phyloP scores from a whole-genome alignment of 225 moss, liverwort and hornwort species.

The Anthoceros angustus region DNA sequence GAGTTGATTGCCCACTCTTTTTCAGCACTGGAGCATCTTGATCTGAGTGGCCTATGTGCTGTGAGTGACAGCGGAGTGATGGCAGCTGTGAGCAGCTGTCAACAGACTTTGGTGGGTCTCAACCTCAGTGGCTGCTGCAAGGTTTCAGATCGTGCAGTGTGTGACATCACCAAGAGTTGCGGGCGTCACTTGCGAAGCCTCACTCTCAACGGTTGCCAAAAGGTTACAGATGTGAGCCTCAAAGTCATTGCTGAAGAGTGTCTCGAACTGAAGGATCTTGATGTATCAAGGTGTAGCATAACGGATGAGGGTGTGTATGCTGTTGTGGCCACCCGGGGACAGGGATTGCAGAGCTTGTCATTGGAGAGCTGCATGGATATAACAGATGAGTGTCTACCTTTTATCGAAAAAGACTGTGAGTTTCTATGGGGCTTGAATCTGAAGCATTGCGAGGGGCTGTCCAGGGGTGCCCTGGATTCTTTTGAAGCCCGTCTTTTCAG shows the following conservation, averaged over 20 bases:
- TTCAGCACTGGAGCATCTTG: constrained; percentile 41
- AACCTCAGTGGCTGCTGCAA: constrained; percentile 45
- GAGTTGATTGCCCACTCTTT: constrained; percentile 37
- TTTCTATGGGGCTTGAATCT: constrained; percentile 49
- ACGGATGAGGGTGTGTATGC: constrained; percentile 40
- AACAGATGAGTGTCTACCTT: constrained; percentile 39
- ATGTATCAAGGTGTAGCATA: constrained; percentile 40
- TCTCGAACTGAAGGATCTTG: constrained; percentile 34
- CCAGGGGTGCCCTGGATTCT: constrained; percentile 33
- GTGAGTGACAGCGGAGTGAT: constrained; percentile 38
- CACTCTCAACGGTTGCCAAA: constrained; percentile 42
- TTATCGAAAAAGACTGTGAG: constrained; percentile 36
- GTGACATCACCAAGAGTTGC: constrained; percentile 38
- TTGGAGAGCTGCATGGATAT: constrained; percentile 43
- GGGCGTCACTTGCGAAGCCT: constrained; percentile 26
- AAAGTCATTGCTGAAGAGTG: constrained; percentile 37
- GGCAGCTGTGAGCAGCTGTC: constrained; percentile 29
- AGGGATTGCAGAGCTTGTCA: constrained; percentile 40
- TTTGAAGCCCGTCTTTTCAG: constrained; percentile 41
- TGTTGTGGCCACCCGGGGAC: constrained; percentile 29
- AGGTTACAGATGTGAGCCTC: constrained; percentile 38
- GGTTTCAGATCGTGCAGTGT: constrained; percentile 41
- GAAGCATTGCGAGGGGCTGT: constrained; percentile 44
- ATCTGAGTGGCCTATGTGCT: constrained; percentile 37
- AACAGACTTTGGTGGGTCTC: constrained; percentile 32